A percentile compares a stretch with the other conserved stretches of the same genome.
These are phyloP conservation scores for Mycosarcoma mackinlayi DNA, from an alignment of 1,284 basidiomycete species.

Conservation along the genomic window DNA sequence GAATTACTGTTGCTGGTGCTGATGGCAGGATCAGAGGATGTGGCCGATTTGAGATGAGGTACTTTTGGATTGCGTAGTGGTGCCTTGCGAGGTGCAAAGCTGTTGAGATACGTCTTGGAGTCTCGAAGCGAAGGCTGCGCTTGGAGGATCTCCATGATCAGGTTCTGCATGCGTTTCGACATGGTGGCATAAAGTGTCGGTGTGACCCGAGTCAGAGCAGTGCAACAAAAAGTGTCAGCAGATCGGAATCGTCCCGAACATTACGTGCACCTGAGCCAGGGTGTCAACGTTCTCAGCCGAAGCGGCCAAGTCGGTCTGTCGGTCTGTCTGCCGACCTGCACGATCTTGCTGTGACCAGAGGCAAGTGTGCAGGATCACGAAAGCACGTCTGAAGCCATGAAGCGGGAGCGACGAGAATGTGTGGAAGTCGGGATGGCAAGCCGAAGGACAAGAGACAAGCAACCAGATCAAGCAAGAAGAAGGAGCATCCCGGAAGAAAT, in stretches of 20 bases:
- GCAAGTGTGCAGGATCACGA: conserved; percentile 39
- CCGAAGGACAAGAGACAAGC: neutral
- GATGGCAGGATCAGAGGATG: conserved; percentile 5
- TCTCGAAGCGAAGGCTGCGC: conserved; percentile 93
- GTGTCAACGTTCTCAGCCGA: conserved; percentile 7
- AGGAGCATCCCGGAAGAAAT: conserved; percentile 10
- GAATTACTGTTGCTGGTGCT: conserved; percentile 14
- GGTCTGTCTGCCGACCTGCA: conserved; percentile 15
- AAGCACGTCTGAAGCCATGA: conserved; percentile 19
- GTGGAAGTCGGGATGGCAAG: too few relatives aligned
- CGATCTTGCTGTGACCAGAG: conserved; percentile 17
- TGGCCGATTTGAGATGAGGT: conserved; percentile 4
- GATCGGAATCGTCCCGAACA: conserved; percentile 1
- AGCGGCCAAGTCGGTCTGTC: neutral
- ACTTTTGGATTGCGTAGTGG: conserved; percentile 19
- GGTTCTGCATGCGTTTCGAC: conserved; percentile 76
- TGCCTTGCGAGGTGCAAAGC: conserved; percentile 73
- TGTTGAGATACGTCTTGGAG: conserved; percentile 86
- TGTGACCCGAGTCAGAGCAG: neutral
- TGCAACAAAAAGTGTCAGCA: conserved; percentile 4
- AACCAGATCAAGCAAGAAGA: too few relatives aligned
- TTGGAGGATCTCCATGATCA: conserved; percentile 92
- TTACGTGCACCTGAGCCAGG: neutral
- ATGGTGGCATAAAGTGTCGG: conserved; percentile 27
- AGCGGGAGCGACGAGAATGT: neutral